Base-by-base conservation (phyloP, 148 eudicot genomes). In the Camellia japonica region DNA sequence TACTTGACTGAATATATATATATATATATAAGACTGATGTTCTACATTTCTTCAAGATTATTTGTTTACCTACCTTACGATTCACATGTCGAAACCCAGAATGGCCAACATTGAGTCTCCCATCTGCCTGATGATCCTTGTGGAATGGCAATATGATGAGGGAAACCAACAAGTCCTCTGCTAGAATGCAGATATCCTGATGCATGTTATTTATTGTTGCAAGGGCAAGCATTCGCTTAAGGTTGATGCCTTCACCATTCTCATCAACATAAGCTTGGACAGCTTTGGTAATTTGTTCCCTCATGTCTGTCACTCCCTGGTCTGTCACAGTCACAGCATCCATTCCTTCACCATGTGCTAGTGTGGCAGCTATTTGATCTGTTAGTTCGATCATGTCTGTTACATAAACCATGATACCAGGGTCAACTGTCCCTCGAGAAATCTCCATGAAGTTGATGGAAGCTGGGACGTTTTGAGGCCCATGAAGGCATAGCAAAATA, bases 311-410 rank as follows among this genome's bases (percentile, higher is more conserved):
- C 69, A 91, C 89, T 3, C 49, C 74, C 2, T 75, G 79, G 73
- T 95, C 99, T 0, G 93, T 89, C 76, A 93, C 94, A 4, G 88
- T 77, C 82, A 88, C 83, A 0, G 82, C 80, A 15, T 87, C 94
- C 12, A 54, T 71, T 1, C 87, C 89, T 11, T 86, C 90, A 9
- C 87, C 90, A 1, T 90, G 86, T 20, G 83, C 81, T 38, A 95
- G 70, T 7, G 97, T 90, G 38, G 90, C 78, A 0, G 98, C 97
- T 52, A 92, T 87, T 6, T 79, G 80, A n/a, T 93, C 97, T 0
- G 94, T 95, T 14, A 95, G 88, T 77, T 95, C 93, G 41, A 95
- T 78, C 91, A 93, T 90, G 79, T 95, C 99, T 6, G 94, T 87
- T 3, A 95, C 89, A 68, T 85, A 89, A 10, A 93, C 97, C 51